Evolutionary conservation across 768 basidiomycete genomes (phyloP), one percentile per base, ranked within the genome.

Genomic region (Pleurotus cornucopiae): DNA sequence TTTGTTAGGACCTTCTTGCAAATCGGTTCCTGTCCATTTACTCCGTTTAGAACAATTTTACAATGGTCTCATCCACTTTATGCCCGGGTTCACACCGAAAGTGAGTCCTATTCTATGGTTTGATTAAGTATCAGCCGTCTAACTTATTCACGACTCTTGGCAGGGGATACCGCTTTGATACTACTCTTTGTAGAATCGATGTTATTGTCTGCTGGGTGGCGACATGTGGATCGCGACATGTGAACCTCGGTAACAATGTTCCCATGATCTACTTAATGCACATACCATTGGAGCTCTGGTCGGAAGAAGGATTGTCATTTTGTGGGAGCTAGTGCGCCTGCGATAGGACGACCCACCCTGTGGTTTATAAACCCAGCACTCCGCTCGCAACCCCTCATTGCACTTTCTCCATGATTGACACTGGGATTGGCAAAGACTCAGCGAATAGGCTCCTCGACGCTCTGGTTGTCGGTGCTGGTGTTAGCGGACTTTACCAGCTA

Each of bases 401-500:
- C 7, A 43, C 18, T 43, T 14, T 43, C 41, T 4, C 3, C 41
- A 43, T 43, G 41, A 43, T 6, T 18, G 18, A 41, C 13, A 43
- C 41, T 18, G 18, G 14, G 41, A 14, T 43, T 5, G 11, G 18
- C 41, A 6, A 26, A 26, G 41, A 5, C n/a, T 6, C 21, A 5
- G 40, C n/a, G 12, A 20, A 37, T 11, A 26, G 37, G 14, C n/a
- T 18, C 12, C 30, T 55, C 40, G 54, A 55, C 20, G 54, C 41
- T 18, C 44, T 55, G 43, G 26, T 55, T 12, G 54, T 55, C 6
- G 54, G 54, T 16, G 54, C 40, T 14, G 54, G 54, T 4, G 45
- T 55, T 45, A 30, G 37, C 20, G 52, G 57, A 16, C 23, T 40
- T 3, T 43, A 52, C 21, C 49, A 52, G 25, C 49, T 52, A 34